phyloP scores from a whole-genome alignment of 306 rosid species.

The Begonia fuchsioides region DNA sequence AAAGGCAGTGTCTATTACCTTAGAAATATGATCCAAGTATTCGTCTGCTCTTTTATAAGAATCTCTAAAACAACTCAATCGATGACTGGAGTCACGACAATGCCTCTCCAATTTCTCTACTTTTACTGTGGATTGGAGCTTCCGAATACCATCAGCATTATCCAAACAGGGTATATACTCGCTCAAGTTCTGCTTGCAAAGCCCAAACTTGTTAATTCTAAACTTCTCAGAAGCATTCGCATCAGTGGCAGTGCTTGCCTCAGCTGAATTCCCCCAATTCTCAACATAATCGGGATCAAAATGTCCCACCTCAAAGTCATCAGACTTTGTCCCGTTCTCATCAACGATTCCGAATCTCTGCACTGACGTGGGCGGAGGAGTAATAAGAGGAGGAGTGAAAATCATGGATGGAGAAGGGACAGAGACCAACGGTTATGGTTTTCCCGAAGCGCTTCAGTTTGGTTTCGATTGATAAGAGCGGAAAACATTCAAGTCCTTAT shows the following conservation, averaged over 20 bases:
- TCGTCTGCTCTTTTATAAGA: slow-evolving; percentile 84
- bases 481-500: slow-evolving; percentile 32
- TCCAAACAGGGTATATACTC: slow-evolving; percentile 96
- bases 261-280: slow-evolving; percentile 62
- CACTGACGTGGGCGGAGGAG: no score
- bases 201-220: no score
- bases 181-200: no score
- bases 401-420: no score
- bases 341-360: no score
- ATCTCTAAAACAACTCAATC: slow-evolving; percentile 75
- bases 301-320: no score
- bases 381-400: no score
- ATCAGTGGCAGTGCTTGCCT: slow-evolving; percentile 13
- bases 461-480: slow-evolving; percentile 20
- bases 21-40: slow-evolving; percentile 79
- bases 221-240: no score
- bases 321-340: no score
- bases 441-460: slow-evolving; percentile 9
- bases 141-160: slow-evolving; percentile 45
- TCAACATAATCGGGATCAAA: no score
- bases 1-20: slow-evolving; percentile 26
- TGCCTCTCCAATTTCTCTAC: slow-evolving; percentile 78
- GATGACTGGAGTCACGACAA: slow-evolving; percentile 40
- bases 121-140: slow-evolving; percentile 41
- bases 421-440: no score